These are phyloP conservation scores for Irpex rosettiformis DNA, from an alignment of 1,284 basidiomycete genomes.

Conservation along the genomic window DNA sequence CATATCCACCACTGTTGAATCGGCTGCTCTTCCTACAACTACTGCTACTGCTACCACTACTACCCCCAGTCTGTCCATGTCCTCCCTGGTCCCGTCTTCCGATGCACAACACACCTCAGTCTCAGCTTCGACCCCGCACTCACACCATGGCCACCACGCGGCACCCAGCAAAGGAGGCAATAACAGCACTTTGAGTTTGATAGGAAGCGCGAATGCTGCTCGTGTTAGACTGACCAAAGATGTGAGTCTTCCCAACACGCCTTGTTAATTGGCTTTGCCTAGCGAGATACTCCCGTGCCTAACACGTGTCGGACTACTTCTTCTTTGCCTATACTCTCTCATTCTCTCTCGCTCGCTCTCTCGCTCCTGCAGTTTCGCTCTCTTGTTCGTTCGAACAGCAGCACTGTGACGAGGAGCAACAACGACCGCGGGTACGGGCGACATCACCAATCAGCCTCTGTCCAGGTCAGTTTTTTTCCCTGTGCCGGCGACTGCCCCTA, in stretches of 20 bases:
- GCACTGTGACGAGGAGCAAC: constrained; percentile 18
- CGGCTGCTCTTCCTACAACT: no score
- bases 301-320: constrained; percentile 33
- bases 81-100: constrained; percentile 25
- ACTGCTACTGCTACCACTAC: not conserved
- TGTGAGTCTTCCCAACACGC: constrained; percentile 27
- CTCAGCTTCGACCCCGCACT: constrained; percentile 21
- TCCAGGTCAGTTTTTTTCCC: constrained; percentile 27
- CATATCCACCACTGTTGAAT: constrained; percentile 17
- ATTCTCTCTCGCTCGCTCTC: no score
- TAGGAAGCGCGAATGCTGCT: constrained; percentile 24
- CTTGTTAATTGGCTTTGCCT: constrained; percentile 11
- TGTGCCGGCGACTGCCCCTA: no score
- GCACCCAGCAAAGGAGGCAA: constrained; percentile 20
- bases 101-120: constrained; percentile 20
- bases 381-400: constrained; percentile 31
- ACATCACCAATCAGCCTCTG: constrained; percentile 18
- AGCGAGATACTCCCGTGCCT: constrained; percentile 28
- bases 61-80: constrained; percentile 21
- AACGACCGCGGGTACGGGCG: constrained; percentile 14
- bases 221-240: constrained; percentile 32
- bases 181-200: constrained; percentile 27
- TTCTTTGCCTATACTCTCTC: constrained; percentile 18
- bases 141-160: constrained; percentile 14
- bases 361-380: constrained; percentile 25